These are phyloP conservation scores for Botryotinia narcissicola DNA, from an alignment of 2,329 filamentous ascomycete species.

Conservation along the genomic window DNA sequence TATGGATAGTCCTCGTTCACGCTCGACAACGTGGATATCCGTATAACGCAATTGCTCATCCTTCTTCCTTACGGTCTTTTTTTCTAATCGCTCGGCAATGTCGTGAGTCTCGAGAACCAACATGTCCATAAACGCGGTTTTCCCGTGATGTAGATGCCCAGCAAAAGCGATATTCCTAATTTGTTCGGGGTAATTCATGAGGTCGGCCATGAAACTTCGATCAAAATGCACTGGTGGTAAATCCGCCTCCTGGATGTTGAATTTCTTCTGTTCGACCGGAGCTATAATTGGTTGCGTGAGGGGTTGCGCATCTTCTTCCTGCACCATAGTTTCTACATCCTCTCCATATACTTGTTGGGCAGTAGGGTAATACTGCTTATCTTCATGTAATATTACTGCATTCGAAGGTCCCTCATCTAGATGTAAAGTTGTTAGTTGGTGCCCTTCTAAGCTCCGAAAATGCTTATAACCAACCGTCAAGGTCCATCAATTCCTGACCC, in stretches of 20 bases:
- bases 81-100: constrained; percentile 73
- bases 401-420: constrained; percentile 83
- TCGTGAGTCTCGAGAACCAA: constrained; percentile 94
- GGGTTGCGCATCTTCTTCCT: constrained; percentile 95
- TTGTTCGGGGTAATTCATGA: constrained; percentile 95
- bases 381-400: constrained; percentile 95
- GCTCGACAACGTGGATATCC: constrained; percentile 84
- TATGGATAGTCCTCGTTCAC: constrained; percentile 85
- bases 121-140: constrained; percentile 99
- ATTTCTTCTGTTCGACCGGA: constrained; percentile 92
- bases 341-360: constrained; percentile 92
- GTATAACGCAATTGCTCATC: constrained; percentile 95
- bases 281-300: constrained; percentile 90
- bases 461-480: constrained; percentile 62
- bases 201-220: constrained; percentile 86
- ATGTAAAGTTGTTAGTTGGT: not conserved
- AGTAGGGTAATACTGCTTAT: constrained; percentile 99
- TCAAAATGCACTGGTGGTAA: constrained; percentile 86
- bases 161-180: constrained; percentile 89
- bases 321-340: constrained; percentile 92
- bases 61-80: constrained; percentile 73
- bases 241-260: constrained; percentile 88
- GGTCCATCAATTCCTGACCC: constrained; percentile 87
- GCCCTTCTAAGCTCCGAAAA: not conserved
- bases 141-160: constrained; percentile 94